Base-by-base conservation (phyloP, 108 stramenopile species). In the Cylindrotheca closterium region DNA sequence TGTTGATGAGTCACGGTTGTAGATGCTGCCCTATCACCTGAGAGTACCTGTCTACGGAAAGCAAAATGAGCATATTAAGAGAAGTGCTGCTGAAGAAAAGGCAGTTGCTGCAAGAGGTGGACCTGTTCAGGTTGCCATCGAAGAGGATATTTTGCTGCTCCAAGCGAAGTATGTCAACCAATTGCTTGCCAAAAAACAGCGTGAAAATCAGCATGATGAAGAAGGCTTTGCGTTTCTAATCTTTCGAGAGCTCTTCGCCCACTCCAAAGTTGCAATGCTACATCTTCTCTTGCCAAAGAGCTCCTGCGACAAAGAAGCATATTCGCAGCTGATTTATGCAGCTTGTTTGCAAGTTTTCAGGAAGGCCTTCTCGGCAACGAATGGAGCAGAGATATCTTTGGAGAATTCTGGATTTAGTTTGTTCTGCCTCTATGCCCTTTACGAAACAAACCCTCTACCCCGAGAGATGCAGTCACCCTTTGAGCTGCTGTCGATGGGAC, bases 251-350 rank as follows among this genome's bases (percentile, higher is more conserved):
- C 23, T 55, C 0, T 79, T 79, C 53, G 51, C 61, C 46, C 26
- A 30, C 2, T 47, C 71, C 46, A 71, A 67, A 53, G 58, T 72
- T 17, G 71, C 68, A 1, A 4, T 73, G 22, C 28, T 79, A 4
- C 78, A 79, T 70, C 54, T 69, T n/a, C 55, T 66, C 3, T 8
- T 68, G 29, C 58, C 64, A 19, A 70, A 75, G n/a, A 51, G 54
- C n/a, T 42, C 60, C 58, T 75, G 74, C 55, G 75, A 75, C 37
- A 32, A 34, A 57, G 74, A 63, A 49, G 71, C 67, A 1, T 80
- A 73, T 55, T 23, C 71, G 5, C 79, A 80, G 60, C 33, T 80
- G 25, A 62, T 76, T 29, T 76, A 73, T 58, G 71, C 75, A 1
- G 52, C 74, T 4, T 71, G 65, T 42, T 63, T 80, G 3, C 26